Conservation (phyloP, 768 basidiomycete species). For the Arthromyces matolae region DNA sequence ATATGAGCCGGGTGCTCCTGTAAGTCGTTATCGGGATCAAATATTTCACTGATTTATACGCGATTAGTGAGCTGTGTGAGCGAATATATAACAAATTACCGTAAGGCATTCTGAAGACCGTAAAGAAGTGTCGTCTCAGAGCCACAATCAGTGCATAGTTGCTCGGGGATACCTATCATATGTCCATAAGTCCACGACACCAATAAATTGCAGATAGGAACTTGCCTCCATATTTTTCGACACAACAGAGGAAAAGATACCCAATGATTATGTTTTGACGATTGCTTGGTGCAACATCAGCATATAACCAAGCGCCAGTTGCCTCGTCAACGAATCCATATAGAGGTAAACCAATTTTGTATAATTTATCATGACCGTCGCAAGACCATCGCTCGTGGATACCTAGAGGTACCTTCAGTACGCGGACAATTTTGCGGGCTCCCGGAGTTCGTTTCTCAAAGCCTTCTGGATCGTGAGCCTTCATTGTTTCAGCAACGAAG, state of each 20-base stretch:
- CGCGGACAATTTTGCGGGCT: too few relatives aligned
- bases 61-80: not conserved
- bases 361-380: conserved; percentile 36
- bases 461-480: not conserved
- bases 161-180: conserved; percentile 17
- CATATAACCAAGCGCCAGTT: not conserved
- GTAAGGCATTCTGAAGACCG: conserved; percentile 16
- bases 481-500: too few relatives aligned
- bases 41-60: not conserved
- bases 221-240: too few relatives aligned
- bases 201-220: too few relatives aligned
- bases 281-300: not conserved
- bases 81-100: conserved; percentile 13
- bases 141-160: conserved; percentile 18
- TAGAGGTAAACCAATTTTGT: conserved; percentile 25
- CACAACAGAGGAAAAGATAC: too few relatives aligned
- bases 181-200: too few relatives aligned
- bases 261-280: too few relatives aligned
- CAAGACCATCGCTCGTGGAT: conserved; percentile 26
- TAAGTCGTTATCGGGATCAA: not conserved
- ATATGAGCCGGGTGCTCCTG: conserved; percentile 16
- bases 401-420: conserved; percentile 19
- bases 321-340: too few relatives aligned
- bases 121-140: conserved; percentile 9
- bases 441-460: conserved; percentile 21